Evolutionary conservation across 2,329 filamentous ascomycete genomes (phyloP).

Genomic region (Botrytis elliptica): DNA sequence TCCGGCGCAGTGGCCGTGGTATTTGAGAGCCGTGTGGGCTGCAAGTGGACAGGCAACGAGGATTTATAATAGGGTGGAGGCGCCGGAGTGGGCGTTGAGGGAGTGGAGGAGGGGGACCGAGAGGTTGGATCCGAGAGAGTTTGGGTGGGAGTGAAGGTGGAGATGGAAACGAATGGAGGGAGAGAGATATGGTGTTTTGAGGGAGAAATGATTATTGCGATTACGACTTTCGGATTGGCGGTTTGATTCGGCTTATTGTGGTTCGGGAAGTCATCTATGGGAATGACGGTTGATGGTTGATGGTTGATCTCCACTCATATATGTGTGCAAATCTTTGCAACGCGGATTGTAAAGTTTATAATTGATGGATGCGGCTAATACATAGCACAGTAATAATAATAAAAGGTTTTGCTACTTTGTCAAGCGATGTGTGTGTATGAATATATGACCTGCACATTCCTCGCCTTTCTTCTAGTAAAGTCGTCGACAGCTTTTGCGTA

Average conservation of each 20-base stretch:
- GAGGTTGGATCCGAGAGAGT: slow-evolving; percentile 4
- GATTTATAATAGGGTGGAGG: neutral
- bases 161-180: neutral
- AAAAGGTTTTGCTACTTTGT: neutral
- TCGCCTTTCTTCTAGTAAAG: neutral
- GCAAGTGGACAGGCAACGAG: neutral
- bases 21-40: neutral
- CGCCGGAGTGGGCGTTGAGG: neutral
- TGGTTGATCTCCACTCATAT: neutral
- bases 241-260: neutral
- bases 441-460: neutral
- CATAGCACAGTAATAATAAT: neutral
- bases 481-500: neutral
- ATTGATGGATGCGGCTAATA: neutral
- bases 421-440: neutral
- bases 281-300: neutral
- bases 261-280: neutral
- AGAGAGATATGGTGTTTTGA: too few relatives aligned
- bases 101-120: slow-evolving; percentile 1
- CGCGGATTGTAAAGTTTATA: neutral
- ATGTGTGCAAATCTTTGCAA: neutral
- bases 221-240: neutral
- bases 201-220: neutral
- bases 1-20: slow-evolving; percentile 9
- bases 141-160: neutral